A percentile compares a stretch with the other conserved stretches of the same genome.
Evolutionary conservation across 495 filamentous ascomycete genomes (phyloP).

Genomic region (Xylaria bambusicola): DNA sequence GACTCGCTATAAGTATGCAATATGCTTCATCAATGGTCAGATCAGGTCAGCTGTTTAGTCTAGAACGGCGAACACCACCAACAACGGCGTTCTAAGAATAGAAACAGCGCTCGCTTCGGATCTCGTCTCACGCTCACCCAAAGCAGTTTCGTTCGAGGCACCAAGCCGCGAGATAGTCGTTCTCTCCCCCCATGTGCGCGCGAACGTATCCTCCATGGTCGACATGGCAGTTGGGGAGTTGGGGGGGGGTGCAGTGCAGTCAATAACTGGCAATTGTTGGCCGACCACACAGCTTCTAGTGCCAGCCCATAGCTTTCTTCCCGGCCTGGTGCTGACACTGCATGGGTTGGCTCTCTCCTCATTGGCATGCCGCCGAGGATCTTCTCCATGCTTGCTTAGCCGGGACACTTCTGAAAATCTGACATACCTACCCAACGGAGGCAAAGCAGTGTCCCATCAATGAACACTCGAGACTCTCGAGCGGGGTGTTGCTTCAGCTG

Average conservation of each 20-base stretch:
- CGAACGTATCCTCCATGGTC: background rate
- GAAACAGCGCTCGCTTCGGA: slow-evolving; percentile 13
- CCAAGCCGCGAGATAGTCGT: slow-evolving; percentile 1
- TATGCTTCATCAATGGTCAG: background rate
- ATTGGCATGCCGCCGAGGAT: slow-evolving; percentile 16
- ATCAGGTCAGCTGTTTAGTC: slow-evolving; percentile 19
- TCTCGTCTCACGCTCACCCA: slow-evolving; percentile 1
- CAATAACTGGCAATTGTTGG: slow-evolving; percentile 11
- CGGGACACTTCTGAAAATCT: slow-evolving; percentile 18
- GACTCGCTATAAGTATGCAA: background rate
- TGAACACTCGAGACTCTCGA: slow-evolving; percentile 14
- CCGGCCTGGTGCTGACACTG: slow-evolving; percentile 18
- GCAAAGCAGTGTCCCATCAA: slow-evolving; percentile 13
- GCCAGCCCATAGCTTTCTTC: slow-evolving; percentile 5
- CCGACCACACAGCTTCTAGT: slow-evolving; percentile 10
- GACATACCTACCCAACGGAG: slow-evolving; percentile 2
- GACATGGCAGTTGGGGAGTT: too few species aligned
- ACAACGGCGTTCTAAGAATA: slow-evolving; percentile 12
- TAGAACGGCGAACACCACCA: slow-evolving; percentile 12
- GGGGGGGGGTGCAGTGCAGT: slow-evolving; percentile 21
- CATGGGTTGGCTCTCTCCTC: slow-evolving; percentile 6
- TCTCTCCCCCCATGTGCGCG: background rate
- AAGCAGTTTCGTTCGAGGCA: slow-evolving; percentile 5
- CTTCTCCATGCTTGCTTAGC: slow-evolving; percentile 21
- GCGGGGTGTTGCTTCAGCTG: slow-evolving; percentile 25